Evolutionary conservation across 108 stramenopile genomes (phyloP).

Genomic region (Cylindrotheca closterium): DNA sequence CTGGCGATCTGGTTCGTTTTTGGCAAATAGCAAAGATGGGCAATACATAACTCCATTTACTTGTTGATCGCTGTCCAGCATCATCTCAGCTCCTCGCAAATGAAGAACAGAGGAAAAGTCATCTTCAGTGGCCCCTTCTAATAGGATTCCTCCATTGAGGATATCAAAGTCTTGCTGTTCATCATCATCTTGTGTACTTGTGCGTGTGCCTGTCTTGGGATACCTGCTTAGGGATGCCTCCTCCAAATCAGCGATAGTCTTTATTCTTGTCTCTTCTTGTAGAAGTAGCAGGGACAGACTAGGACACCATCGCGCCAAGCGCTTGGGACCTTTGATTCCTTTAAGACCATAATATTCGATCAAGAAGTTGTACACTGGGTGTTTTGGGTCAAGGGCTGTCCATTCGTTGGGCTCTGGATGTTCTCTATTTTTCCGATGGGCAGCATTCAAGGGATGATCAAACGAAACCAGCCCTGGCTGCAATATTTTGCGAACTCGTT

Average conservation of each 20-base stretch:
- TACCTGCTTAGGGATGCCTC: constrained; percentile 5
- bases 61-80: no score
- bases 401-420: neutral
- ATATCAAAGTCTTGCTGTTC: neutral
- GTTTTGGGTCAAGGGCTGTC: constrained; percentile 60
- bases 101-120: constrained; percentile 57
- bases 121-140: constrained; percentile 65
- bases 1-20: constrained; percentile 4
- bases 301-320: constrained; percentile 71
- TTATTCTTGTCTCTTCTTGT: neutral
- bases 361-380: constrained; percentile 84
- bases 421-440: neutral
- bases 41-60: constrained; percentile 50
- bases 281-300: constrained; percentile 29
- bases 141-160: constrained; percentile 40
- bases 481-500: constrained; percentile 28
- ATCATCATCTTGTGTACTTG: neutral
- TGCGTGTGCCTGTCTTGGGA: neutral
- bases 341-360: constrained; percentile 87
- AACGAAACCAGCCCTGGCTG: constrained; percentile 33
- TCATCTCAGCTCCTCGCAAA: constrained; percentile 43
- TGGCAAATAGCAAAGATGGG: constrained; percentile 47
- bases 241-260: constrained; percentile 6
- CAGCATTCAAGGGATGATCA: constrained; percentile 35
- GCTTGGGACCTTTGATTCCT: constrained; percentile 56